Base-by-base conservation (phyloP, 768 basidiomycete genomes). In the Rhodotorula paludigena region DNA sequence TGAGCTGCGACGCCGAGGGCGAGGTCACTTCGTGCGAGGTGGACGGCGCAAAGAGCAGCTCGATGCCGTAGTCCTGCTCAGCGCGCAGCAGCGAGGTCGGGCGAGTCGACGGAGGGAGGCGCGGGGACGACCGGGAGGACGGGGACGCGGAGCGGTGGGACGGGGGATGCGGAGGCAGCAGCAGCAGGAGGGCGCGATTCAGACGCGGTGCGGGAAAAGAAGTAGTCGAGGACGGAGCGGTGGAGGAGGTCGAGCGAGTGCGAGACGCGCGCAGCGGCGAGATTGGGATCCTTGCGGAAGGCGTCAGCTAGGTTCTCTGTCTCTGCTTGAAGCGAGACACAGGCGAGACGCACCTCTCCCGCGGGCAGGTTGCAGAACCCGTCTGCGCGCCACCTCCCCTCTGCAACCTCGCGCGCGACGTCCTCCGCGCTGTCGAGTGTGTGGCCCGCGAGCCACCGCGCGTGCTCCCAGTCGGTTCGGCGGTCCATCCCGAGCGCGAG, bases 381-480 rank as follows among this genome's bases (percentile, higher is more conserved):
- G 71, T 83, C 79, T 18, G 83, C 80, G 54, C 83, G 83, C 89
- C 89, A 92, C 45, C 82, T 66, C 21, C 69, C 72, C 16, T 62
- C 64, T 39, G 63, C 44, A 7, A 74, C 44, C n/a, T 78, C 42
- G 74, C 79, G 69, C 86, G 88, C 65, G 74, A 75, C 59, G 18
- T 36, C n/a, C 86, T 89, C 66, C 74, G 75, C 58, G 23, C 12
- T 5, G 81, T n/a, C n/a, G n/a, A 81, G 57, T 80, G 82, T 49
- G 83, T 76, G 63, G 7, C 85, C 86, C 12, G 88, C 81, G n/a
- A 94, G 77, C 55, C 84, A 80, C 64, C 90, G 82, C 41, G 87
- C 85, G 77, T 92, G 93, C 62, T 97, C 93, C 28, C 85, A 81
- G 75, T 97, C 92, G 3, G 81, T 77, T 41, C 90, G 84, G 14